phyloP scores from a whole-genome alignment of 495 filamentous ascomycete genomes.

The Aspergillus wentii region DNA sequence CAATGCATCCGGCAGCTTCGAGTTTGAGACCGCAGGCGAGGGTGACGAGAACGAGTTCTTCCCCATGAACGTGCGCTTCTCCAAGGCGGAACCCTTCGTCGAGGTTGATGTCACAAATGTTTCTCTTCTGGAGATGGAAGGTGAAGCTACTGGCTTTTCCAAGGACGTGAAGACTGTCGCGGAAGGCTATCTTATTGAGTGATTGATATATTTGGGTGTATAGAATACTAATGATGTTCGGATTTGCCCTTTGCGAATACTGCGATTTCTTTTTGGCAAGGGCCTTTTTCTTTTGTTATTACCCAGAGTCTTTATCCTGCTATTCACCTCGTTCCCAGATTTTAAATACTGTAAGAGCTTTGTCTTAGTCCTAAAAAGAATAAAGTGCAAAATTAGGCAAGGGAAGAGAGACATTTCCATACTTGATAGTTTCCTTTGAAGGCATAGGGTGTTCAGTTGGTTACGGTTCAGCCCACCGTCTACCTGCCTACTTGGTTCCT shows the following conservation, averaged over 20 bases:
- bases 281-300: conserved; percentile 11
- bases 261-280: conserved; percentile 7
- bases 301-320: background rate
- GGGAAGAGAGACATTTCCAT: too few species aligned
- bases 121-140: conserved; percentile 67
- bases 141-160: conserved; percentile 75
- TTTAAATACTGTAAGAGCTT: too few species aligned
- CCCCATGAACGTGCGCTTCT: conserved; percentile 90
- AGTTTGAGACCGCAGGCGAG: conserved; percentile 84
- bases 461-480: too few species aligned
- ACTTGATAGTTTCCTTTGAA: too few species aligned
- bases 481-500: too few species aligned
- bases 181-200: conserved; percentile 78
- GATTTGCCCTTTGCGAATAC: conserved; percentile 18
- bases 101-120: conserved; percentile 82
- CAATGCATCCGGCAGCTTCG: conserved; percentile 79
- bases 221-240: conserved; percentile 44
- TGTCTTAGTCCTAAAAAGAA: too few species aligned
- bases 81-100: conserved; percentile 79
- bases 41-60: conserved; percentile 87
- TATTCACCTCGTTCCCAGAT: background rate
- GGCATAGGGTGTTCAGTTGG: too few species aligned
- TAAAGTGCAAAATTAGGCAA: too few species aligned
- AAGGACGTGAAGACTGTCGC: conserved; percentile 85
- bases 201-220: conserved; percentile 32